Conservation (phyloP, 306 rosid genomes). For the Cucurbita maxima region DNA sequence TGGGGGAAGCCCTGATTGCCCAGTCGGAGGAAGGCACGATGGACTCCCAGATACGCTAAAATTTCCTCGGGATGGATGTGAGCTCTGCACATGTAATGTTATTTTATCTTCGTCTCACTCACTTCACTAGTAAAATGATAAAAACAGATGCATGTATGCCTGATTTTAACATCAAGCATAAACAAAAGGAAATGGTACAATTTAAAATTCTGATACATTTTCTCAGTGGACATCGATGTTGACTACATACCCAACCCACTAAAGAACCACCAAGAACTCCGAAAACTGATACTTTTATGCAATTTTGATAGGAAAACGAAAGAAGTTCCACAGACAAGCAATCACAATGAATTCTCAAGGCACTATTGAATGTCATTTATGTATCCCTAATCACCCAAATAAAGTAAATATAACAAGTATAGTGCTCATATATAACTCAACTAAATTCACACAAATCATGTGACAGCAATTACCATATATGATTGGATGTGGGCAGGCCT, state of each 20-base stretch:
- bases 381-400: background rate
- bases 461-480: slow-evolving; percentile 37
- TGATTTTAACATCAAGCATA: background rate
- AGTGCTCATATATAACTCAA: background rate
- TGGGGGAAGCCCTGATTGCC: slow-evolving; percentile 45
- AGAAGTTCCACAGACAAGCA: background rate
- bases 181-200: background rate
- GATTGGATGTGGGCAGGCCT: slow-evolving; percentile 40
- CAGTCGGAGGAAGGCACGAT: slow-evolving; percentile 51
- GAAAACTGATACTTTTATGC: background rate
- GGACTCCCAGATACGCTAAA: slow-evolving; percentile 46
- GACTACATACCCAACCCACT: background rate
- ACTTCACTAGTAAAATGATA: background rate
- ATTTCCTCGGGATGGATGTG: slow-evolving; percentile 57
- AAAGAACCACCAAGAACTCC: background rate
- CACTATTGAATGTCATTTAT: background rate
- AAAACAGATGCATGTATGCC: background rate
- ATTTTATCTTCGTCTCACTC: background rate
- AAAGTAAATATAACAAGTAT: background rate
- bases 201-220: background rate
- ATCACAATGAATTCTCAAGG: background rate
- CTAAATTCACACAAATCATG: background rate
- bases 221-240: background rate
- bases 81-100: slow-evolving; percentile 34
- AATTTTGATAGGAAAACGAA: background rate